Evolutionary conservation across 441 rosid genomes (phyloP), one percentile per base, ranked within the genome.

Genomic region (Gossypium aridum): DNA sequence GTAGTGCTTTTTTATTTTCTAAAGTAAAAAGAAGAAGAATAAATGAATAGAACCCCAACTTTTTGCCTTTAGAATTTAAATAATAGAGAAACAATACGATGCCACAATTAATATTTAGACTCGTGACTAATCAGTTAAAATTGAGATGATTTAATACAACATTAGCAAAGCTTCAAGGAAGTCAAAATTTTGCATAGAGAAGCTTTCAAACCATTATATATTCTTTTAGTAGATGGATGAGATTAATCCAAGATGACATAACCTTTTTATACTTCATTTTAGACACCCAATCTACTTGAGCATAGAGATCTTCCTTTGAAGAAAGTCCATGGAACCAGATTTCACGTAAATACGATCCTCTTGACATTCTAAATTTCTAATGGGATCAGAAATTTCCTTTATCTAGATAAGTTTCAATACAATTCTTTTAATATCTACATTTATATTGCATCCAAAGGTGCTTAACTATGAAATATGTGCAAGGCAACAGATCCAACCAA

Each of bases 391-490:
- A 26, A 70, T 55, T 70, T 54, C 28, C 25, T 39, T 26, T 20
- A 57, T 19, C 64, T 20, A 31, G 64, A 19, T 55, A 39, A 57
- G 39, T 19, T 56, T 37, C 31, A 22, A 34, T 22, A 10, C 19
- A 39, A 20, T 14, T 39, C 19, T 20, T 28, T 71, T 71, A 39
- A 59, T 59, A 43, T 72, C 37, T 43, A 14, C 2, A 57, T 23
- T 43, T 57, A 39, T 56, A 28, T 16, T 70, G 47, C 63, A 70
- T 4, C 63, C 49, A 70, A 34, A 62, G 65, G 20, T 75, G 64
- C 79, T 71, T 31, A 70, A 78, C 51, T 63, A 67, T 26, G 57
- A 79, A 77, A 20, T 28, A 65, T 56, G 77, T 53, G 70, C 66
- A 79, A 49, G 75, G 64, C 63, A 72, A 64, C 13, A 23, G 68